phyloP scores from a whole-genome alignment of 495 filamentous ascomycete species.

The Cercophora sp. region DNA sequence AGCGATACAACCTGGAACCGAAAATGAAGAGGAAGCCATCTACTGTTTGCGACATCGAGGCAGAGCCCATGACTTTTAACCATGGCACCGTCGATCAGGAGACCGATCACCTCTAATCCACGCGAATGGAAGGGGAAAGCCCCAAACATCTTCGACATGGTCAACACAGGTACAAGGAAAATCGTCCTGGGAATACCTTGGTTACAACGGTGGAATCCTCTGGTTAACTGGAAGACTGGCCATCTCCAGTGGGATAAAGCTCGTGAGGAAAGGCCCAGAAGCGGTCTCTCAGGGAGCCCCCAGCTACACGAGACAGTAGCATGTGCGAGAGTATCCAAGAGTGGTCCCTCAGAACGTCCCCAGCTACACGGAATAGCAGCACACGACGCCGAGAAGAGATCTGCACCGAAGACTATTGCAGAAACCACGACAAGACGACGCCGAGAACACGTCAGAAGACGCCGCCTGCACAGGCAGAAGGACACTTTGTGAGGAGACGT shows the following conservation, averaged over 20 bases:
- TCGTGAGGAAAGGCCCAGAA: constrained; percentile 4
- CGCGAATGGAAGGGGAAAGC: too few relatives aligned
- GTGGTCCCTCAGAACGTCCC: too few relatives aligned
- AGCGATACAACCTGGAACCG: neutral
- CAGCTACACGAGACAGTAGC: too few relatives aligned
- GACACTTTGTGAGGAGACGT: too few relatives aligned
- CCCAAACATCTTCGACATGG: too few relatives aligned
- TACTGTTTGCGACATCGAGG: constrained; percentile 1
- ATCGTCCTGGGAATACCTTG: neutral
- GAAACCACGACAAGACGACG: neutral
- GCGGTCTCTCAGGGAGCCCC: neutral
- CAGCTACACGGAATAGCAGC: neutral
- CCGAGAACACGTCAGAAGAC: neutral
- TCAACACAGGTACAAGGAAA: too few relatives aligned
- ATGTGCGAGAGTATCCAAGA: too few relatives aligned
- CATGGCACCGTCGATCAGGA: too few relatives aligned
- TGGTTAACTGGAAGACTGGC: neutral
- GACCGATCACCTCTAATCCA: too few relatives aligned
- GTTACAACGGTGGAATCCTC: neutral
- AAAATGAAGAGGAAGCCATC: neutral
- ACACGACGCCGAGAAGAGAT: neutral
- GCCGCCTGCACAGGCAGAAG: too few relatives aligned
- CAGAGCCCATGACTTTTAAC: too few relatives aligned
- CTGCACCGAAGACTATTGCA: neutral
- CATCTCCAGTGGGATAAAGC: constrained; percentile 3